phyloP scores from a whole-genome alignment of 768 basidiomycete genomes.

The Tylopilus vinaceipallidus region DNA sequence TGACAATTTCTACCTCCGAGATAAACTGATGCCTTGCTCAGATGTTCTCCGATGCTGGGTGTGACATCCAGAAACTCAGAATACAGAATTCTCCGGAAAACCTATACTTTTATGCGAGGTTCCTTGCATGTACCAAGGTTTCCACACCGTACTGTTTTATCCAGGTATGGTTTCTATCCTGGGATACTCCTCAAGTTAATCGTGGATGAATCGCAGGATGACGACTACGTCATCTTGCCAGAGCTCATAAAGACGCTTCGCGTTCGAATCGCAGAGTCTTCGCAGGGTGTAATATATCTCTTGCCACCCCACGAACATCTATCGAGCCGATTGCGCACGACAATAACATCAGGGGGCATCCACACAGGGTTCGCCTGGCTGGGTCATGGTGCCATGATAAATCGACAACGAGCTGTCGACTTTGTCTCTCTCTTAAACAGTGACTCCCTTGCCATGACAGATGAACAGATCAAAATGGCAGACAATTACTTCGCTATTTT shows the following conservation, averaged over 20 bases:
- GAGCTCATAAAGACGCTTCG: conserved; percentile 55
- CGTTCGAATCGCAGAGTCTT: conserved; percentile 32
- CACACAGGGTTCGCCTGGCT: conserved; percentile 66
- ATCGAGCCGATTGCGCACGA: conserved; percentile 48
- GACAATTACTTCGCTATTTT: conserved; percentile 69
- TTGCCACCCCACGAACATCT: conserved; percentile 63
- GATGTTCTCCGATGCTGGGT: conserved; percentile 43
- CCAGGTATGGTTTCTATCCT: conserved; percentile 40
- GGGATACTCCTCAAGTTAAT: not conserved
- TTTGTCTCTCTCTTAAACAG: conserved; percentile 49
- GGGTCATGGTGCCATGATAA: conserved; percentile 59
- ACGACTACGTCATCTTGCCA: conserved; percentile 62
- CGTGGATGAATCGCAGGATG: conserved; percentile 45
- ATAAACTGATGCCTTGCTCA: conserved; percentile 17
- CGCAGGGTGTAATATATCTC: conserved; percentile 43
- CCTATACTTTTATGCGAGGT: conserved; percentile 61
- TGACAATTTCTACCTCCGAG: not conserved
- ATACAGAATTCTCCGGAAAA: conserved; percentile 60
- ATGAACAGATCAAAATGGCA: conserved; percentile 59
- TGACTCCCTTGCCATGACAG: conserved; percentile 39
- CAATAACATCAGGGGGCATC: conserved; percentile 36
- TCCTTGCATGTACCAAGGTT: conserved; percentile 51
- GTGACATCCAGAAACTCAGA: conserved; percentile 42
- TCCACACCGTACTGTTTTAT: conserved; percentile 59
- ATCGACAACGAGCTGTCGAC: conserved; percentile 38